Evolutionary conservation across 352 stramenopile species (phyloP).

Genomic region (Pythium biforme): DNA sequence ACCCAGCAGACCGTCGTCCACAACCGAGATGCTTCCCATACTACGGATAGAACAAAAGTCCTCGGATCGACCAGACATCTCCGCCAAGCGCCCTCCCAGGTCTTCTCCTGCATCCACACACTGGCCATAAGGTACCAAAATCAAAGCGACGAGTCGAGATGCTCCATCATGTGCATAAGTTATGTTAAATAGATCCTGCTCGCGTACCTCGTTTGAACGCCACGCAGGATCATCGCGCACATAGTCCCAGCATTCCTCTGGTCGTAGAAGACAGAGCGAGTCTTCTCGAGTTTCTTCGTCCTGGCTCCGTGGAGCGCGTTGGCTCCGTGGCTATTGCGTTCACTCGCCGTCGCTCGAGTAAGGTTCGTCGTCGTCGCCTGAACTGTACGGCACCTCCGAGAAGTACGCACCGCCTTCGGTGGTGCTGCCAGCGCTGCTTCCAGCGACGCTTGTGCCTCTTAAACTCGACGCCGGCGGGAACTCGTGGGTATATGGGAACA

Average conservation of each 20-base stretch:
- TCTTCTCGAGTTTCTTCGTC: too few relatives aligned
- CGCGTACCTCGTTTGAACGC: not conserved
- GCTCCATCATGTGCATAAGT: slow-evolving; percentile 24
- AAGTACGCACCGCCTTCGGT: slow-evolving; percentile 16
- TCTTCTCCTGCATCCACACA: too few relatives aligned
- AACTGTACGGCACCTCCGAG: slow-evolving; percentile 22
- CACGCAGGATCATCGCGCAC: not conserved
- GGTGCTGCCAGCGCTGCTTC: not conserved
- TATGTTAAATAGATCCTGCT: slow-evolving; percentile 33
- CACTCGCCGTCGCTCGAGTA: slow-evolving; percentile 30
- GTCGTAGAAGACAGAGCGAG: too few relatives aligned
- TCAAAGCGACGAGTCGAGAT: not conserved
- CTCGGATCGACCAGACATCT: too few relatives aligned
- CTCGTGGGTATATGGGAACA: slow-evolving; percentile 20
- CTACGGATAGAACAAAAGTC: too few relatives aligned
- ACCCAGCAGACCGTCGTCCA: too few relatives aligned
- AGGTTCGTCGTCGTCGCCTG: slow-evolving; percentile 21
- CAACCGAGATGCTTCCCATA: too few relatives aligned
- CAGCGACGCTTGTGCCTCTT: not conserved
- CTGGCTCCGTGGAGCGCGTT: too few relatives aligned
- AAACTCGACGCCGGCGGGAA: slow-evolving; percentile 11
- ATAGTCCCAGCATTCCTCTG: too few relatives aligned
- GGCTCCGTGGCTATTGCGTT: too few relatives aligned
- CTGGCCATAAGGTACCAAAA: too few relatives aligned
- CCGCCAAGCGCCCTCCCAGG: too few relatives aligned